Conservation (phyloP, 768 basidiomycete genomes). For the Auriscalpium vulgare region DNA sequence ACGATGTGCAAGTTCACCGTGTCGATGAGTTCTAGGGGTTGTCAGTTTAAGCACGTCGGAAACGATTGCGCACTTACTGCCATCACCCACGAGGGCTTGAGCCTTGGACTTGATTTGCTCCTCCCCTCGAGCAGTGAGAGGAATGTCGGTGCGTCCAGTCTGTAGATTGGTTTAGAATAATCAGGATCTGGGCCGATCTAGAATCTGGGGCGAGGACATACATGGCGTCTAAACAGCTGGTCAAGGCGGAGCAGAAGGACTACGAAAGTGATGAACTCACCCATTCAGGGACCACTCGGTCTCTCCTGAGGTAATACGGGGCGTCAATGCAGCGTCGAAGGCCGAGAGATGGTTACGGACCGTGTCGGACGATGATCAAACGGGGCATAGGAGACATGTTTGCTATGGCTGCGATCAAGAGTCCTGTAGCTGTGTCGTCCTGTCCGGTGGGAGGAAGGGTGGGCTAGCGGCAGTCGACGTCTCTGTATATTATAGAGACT, state of each 20-base stretch:
- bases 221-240: constrained; percentile 45
- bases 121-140: constrained; percentile 73
- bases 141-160: constrained; percentile 87
- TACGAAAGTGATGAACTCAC: constrained; percentile 28
- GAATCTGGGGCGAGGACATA: constrained; percentile 22
- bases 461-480: not conserved
- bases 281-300: constrained; percentile 93
- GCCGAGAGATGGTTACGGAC: constrained; percentile 17
- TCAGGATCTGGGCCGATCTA: too few species aligned
- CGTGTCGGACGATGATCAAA: constrained; percentile 48
- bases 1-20: constrained; percentile 68
- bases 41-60: not conserved
- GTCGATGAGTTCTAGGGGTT: constrained; percentile 58
- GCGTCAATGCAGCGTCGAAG: not conserved
- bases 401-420: not conserved
- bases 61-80: constrained; percentile 44
- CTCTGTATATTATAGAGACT: not conserved
- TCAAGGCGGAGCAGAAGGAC: constrained; percentile 7
- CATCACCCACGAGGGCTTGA: constrained; percentile 60
- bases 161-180: constrained; percentile 21
- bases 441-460: not conserved
- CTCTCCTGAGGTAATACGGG: constrained; percentile 47
- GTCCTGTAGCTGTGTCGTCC: not conserved
- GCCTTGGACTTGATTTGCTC: constrained; percentile 61
- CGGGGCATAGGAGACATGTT: constrained; percentile 32